Evolutionary conservation across 2,329 filamentous ascomycete species (phyloP).

Genomic region (Cercospora zeina): DNA sequence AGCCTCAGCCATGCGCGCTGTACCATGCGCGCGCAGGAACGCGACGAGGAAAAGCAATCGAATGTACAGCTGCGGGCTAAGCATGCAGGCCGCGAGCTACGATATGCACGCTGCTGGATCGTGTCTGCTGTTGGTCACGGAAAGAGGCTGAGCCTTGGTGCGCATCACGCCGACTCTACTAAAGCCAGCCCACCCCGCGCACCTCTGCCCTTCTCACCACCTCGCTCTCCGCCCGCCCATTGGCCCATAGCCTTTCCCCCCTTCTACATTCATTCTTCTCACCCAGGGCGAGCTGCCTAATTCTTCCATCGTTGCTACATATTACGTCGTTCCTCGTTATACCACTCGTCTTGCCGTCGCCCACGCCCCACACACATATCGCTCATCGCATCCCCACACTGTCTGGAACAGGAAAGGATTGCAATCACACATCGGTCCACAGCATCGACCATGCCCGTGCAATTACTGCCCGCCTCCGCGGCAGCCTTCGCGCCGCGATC

Average conservation of each 20-base stretch:
- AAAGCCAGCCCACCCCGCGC: slow-evolving; percentile 24
- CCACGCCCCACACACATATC: slow-evolving; percentile 32
- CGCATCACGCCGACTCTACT: slow-evolving; percentile 16
- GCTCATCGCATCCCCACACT: slow-evolving; percentile 31
- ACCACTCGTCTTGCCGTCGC: slow-evolving; percentile 30
- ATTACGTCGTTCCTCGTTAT: slow-evolving; percentile 35
- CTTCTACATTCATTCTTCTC: slow-evolving; percentile 30
- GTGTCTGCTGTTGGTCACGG: slow-evolving; percentile 32
- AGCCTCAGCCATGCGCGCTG: slow-evolving; percentile 11
- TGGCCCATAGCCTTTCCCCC: slow-evolving; percentile 30
- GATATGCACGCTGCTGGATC: slow-evolving; percentile 29
- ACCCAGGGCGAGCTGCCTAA: slow-evolving; percentile 33
- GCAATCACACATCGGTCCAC: slow-evolving; percentile 18
- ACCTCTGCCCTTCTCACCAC: slow-evolving; percentile 23
- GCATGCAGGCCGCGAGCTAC: slow-evolving; percentile 32
- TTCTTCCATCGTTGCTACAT: slow-evolving; percentile 35
- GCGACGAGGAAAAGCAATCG: slow-evolving; percentile 24
- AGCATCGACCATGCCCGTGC: slow-evolving; percentile 72
- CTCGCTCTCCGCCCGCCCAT: slow-evolving; percentile 31
- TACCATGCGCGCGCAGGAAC: slow-evolving; percentile 21
- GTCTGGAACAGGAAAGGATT: slow-evolving; percentile 28
- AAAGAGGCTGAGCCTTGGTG: slow-evolving; percentile 29
- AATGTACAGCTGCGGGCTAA: slow-evolving; percentile 27
- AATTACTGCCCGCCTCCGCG: slow-evolving; percentile 90
- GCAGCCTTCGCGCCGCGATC: slow-evolving; percentile 93